Evolutionary conservation across 805 yeast genomes (phyloP).

Genomic region (Priceomyces fermenticarens): DNA sequence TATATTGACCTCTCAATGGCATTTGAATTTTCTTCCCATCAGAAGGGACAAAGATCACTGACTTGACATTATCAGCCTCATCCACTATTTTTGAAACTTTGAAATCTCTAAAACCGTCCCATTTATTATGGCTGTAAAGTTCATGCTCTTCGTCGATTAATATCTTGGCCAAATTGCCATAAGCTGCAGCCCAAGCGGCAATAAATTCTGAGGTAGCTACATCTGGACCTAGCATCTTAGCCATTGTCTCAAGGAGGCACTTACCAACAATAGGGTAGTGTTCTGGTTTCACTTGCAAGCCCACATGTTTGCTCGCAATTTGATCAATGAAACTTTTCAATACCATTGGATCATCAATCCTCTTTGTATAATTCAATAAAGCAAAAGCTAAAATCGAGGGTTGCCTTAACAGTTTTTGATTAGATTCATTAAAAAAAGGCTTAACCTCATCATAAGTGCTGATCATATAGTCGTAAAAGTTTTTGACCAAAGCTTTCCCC

Average conservation of each 20-base stretch:
- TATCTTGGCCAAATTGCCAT: not conserved
- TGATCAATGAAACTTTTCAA: not conserved
- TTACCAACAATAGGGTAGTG: constrained; percentile 25
- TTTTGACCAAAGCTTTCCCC: constrained; percentile 53
- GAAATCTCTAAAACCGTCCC: not conserved
- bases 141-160: not conserved
- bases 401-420: constrained; percentile 28
- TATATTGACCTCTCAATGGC: constrained; percentile 45
- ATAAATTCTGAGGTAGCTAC: not conserved
- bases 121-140: not conserved
- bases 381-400: constrained; percentile 34
- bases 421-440: not conserved
- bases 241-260: not conserved
- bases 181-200: not conserved
- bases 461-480: constrained; percentile 57
- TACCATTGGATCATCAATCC: not conserved
- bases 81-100: constrained; percentile 20
- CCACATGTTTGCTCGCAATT: constrained; percentile 28
- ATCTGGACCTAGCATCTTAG: constrained; percentile 1
- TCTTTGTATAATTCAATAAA: not conserved
- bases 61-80: constrained; percentile 48
- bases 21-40: constrained; percentile 29
- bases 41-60: constrained; percentile 48
- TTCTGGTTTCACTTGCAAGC: constrained; percentile 58
- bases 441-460: constrained; percentile 48